Conservation (phyloP, 1,284 basidiomycete species). For the Moesziomyces globuligerus region DNA sequence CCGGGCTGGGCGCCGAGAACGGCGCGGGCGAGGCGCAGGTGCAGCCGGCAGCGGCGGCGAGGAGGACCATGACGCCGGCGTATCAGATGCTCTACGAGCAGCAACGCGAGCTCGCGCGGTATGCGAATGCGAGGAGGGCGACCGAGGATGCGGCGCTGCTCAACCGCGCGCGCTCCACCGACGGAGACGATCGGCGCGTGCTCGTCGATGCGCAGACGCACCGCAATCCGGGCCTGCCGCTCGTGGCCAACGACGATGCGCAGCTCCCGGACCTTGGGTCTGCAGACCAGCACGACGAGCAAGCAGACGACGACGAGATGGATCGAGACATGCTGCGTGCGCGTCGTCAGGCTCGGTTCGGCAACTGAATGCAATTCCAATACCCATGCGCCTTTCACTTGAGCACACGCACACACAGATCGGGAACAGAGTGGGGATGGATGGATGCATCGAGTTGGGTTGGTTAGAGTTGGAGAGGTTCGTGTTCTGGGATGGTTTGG, state of each 20-base stretch:
- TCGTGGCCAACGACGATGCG: slow-evolving; percentile 4
- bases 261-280: no score
- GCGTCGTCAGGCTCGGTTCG: no score
- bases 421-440: not conserved
- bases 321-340: no score
- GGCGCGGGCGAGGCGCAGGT: not conserved
- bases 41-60: not conserved
- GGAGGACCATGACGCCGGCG: slow-evolving; percentile 7
- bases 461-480: slow-evolving; percentile 10
- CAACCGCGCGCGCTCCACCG: slow-evolving; percentile 1
- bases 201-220: slow-evolving; percentile 21
- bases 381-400: no score
- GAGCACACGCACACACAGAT: no score
- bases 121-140: slow-evolving; percentile 31
- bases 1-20: slow-evolving; percentile 7
- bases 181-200: slow-evolving; percentile 2
- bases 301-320: no score
- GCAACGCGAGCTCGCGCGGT: slow-evolving; percentile 23
- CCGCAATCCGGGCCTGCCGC: slow-evolving; percentile 31
- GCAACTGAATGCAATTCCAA: no score
- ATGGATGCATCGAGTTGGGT: not conserved
- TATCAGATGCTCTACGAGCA: slow-evolving; percentile 45
- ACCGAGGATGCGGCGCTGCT: slow-evolving; percentile 23
- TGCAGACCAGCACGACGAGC: no score
- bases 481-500: slow-evolving; percentile 34